These are phyloP conservation scores for Pichia ethanolica DNA, from an alignment of 805 yeast species.

Conservation along the genomic window DNA sequence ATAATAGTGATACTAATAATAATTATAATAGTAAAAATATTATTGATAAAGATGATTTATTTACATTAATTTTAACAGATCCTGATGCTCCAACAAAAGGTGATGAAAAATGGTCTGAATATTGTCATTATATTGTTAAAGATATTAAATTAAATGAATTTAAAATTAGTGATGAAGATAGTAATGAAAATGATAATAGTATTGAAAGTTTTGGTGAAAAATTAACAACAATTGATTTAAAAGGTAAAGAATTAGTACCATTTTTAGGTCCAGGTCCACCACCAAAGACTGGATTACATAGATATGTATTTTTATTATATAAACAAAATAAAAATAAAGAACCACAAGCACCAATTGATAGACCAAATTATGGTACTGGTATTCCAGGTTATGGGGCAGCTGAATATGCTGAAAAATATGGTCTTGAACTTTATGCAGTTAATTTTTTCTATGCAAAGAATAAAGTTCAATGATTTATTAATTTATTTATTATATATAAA, in stretches of 20 bases:
- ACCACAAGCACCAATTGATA: slow-evolving; percentile 37
- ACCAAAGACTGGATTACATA: slow-evolving; percentile 73
- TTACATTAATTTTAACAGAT: slow-evolving; percentile 76
- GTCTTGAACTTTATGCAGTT: slow-evolving; percentile 60
- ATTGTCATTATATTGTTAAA: slow-evolving; percentile 62
- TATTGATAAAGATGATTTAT: slow-evolving; percentile 41
- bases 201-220: slow-evolving; percentile 9
- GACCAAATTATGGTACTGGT: slow-evolving; percentile 85
- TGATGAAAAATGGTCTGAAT: slow-evolving; percentile 86
- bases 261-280: slow-evolving; percentile 93
- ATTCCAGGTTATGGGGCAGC: slow-evolving; percentile 69
- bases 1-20: no score
- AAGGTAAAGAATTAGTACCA: slow-evolving; percentile 40
- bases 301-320: slow-evolving; percentile 72
- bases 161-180: background rate
- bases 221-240: slow-evolving; percentile 30
- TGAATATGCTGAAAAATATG: slow-evolving; percentile 61
- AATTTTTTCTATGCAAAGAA: slow-evolving; percentile 84
- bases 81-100: slow-evolving; percentile 88
- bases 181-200: background rate
- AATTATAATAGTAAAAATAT: slow-evolving; percentile 14
- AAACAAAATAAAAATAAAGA: slow-evolving; percentile 48
- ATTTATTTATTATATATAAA: no score
- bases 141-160: slow-evolving; percentile 43
- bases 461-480: slow-evolving; percentile 40